A percentile compares a stretch with the other conserved stretches of the same genome.
Evolutionary conservation across 2,329 filamentous ascomycete species (phyloP).

Genomic region (Lachnellula willkommii): DNA sequence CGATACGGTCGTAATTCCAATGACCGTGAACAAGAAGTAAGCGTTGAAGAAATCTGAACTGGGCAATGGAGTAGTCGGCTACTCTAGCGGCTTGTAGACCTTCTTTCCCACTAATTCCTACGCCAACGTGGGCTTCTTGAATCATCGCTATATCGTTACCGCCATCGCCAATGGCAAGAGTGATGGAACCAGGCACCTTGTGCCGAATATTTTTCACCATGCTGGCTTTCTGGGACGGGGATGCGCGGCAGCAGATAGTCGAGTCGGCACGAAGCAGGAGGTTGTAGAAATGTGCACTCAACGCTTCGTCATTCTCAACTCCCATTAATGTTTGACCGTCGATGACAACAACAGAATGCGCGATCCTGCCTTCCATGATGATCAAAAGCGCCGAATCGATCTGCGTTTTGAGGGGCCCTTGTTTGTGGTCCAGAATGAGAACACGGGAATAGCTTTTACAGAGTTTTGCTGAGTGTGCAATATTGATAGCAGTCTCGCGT

Average conservation of each 20-base stretch:
- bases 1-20: slow-evolving; percentile 83
- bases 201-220: slow-evolving; percentile 74
- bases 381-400: slow-evolving; percentile 61
- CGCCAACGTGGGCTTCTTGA: slow-evolving; percentile 77
- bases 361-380: slow-evolving; percentile 57
- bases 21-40: slow-evolving; percentile 77
- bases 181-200: slow-evolving; percentile 65
- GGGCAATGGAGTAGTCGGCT: slow-evolving; percentile 83
- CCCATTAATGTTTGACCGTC: slow-evolving; percentile 70
- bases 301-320: slow-evolving; percentile 59
- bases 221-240: slow-evolving; percentile 81
- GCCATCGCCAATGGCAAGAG: slow-evolving; percentile 84
- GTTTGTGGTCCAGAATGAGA: slow-evolving; percentile 63
- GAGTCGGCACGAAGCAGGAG: slow-evolving; percentile 74
- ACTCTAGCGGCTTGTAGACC: slow-evolving; percentile 82
- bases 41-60: slow-evolving; percentile 80
- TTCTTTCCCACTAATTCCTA: slow-evolving; percentile 86
- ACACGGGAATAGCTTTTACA: slow-evolving; percentile 67
- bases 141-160: slow-evolving; percentile 96
- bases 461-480: slow-evolving; percentile 78
- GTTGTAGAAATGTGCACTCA: slow-evolving; percentile 63
- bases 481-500: slow-evolving; percentile 86
- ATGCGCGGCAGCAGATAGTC: slow-evolving; percentile 87
- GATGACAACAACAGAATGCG: slow-evolving; percentile 77
- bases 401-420: slow-evolving; percentile 33